Conservation (phyloP, 2,329 filamentous ascomycete species). For the Tolypocladium ovalisporum region DNA sequence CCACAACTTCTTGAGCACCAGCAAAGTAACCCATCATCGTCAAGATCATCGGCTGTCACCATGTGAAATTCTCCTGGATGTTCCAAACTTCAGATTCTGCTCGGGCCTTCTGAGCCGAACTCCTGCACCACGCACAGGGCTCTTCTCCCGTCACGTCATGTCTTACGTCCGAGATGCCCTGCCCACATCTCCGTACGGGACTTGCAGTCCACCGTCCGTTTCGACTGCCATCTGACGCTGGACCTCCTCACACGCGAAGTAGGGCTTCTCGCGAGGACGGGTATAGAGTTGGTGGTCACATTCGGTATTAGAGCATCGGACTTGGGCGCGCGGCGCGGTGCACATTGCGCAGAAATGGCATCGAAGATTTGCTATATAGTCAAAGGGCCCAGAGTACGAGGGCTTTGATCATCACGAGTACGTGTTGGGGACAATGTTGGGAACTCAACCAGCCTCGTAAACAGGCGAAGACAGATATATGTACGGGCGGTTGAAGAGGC, state of each 20-base stretch:
- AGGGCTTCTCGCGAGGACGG: background rate
- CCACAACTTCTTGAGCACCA: background rate
- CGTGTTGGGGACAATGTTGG: background rate
- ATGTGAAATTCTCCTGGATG: too few relatives aligned
- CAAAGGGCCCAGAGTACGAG: too few relatives aligned
- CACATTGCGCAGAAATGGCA: background rate
- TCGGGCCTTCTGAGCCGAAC: background rate
- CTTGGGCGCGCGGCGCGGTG: background rate
- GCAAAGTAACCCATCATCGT: background rate
- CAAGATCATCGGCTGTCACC: background rate
- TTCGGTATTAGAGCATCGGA: background rate
- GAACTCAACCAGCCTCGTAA: background rate
- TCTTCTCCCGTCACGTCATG: background rate
- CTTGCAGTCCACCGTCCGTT: background rate
- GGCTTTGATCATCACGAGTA: too few relatives aligned
- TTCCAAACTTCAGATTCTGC: background rate
- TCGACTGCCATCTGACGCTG: background rate
- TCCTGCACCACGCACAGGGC: background rate
- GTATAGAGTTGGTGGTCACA: background rate
- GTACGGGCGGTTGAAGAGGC: background rate
- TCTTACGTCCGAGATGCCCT: background rate
- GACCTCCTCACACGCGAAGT: background rate
- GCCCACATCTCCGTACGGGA: background rate
- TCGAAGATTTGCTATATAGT: background rate
- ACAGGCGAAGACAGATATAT: background rate